Percentiles rank a stretch among this genome's conserved stretches.
Evolutionary conservation across 2,329 filamentous ascomycete genomes (phyloP).

Genomic region (Ambrosiella xylebori): DNA sequence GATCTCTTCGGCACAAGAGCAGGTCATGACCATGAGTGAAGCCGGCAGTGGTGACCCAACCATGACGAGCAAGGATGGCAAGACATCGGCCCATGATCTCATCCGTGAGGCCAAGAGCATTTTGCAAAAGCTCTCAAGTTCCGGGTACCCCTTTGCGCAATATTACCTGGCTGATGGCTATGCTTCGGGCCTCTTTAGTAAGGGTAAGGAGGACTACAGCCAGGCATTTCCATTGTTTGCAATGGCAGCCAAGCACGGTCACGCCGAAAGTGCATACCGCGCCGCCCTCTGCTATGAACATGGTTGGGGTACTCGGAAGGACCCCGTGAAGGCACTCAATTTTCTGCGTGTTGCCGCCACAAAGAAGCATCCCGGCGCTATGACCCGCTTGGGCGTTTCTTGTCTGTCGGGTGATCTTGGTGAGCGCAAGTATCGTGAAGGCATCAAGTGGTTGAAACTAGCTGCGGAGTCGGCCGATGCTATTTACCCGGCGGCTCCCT

Average conservation of each 20-base stretch:
- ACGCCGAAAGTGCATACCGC: conserved; percentile 89
- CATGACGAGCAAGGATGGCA: conserved; percentile 19
- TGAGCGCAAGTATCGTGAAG: conserved; percentile 71
- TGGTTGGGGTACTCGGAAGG: conserved; percentile 85
- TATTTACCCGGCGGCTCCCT: conserved; percentile 87
- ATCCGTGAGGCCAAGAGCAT: conserved; percentile 79
- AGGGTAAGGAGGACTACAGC: conserved; percentile 81
- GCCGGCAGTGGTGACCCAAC: conserved; percentile 16
- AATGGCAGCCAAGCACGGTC: conserved; percentile 86
- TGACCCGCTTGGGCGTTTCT: conserved; percentile 78
- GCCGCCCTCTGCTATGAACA: conserved; percentile 94
- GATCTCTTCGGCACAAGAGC: conserved; percentile 72
- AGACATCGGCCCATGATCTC: conserved; percentile 46
- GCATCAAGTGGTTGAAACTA: conserved; percentile 90
- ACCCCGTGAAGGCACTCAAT: conserved; percentile 80
- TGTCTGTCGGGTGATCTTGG: conserved; percentile 83
- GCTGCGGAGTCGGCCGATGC: conserved; percentile 75
- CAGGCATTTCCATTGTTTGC: conserved; percentile 86
- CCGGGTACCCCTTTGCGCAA: conserved; percentile 88
- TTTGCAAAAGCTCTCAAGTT: conserved; percentile 68
- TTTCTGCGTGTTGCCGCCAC: conserved; percentile 81
- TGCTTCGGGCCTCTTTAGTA: conserved; percentile 86
- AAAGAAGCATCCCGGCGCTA: conserved; percentile 88
- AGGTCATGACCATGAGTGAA: conserved; percentile 39
- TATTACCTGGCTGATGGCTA: conserved; percentile 95